A percentile compares a stretch with the other conserved stretches of the same genome.
Conservation (phyloP, 1,139 yeast genomes). For the Schizosaccharomyces versatilis region DNA sequence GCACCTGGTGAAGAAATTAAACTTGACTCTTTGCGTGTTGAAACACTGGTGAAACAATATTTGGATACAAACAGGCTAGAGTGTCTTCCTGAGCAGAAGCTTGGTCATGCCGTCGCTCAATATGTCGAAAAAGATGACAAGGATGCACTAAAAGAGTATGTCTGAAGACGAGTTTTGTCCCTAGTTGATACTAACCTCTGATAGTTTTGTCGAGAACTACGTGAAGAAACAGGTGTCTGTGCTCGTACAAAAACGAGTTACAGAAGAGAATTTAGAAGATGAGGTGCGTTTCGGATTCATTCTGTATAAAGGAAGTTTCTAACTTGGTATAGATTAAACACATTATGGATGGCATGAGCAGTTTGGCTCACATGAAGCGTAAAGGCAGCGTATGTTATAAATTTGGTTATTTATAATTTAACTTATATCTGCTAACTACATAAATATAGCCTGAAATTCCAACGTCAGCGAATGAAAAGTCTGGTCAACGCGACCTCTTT, state of each 20-base stretch:
- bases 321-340: too few species aligned
- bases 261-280: constrained; percentile 1
- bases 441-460: too few species aligned
- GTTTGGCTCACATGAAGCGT: too few species aligned
- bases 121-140: constrained; percentile 72
- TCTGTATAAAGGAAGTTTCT: too few species aligned
- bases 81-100: constrained; percentile 53
- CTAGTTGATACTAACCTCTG: too few species aligned
- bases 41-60: constrained; percentile 38
- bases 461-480: too few species aligned
- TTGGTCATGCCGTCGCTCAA: constrained; percentile 48
- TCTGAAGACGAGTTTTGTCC: background rate
- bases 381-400: too few species aligned
- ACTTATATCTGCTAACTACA: too few species aligned
- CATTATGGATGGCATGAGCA: too few species aligned
- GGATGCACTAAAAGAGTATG: constrained; percentile 31
- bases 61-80: constrained; percentile 41
- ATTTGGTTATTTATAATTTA: too few species aligned
- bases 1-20: constrained; percentile 16
- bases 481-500: too few species aligned
- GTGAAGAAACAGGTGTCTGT: background rate
- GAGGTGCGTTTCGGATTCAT: background rate
- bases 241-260: background rate
- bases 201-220: background rate
- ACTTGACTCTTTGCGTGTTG: constrained; percentile 29